These are phyloP conservation scores for Aciculosporium take DNA, from an alignment of 2,329 filamentous ascomycete species.

Conservation along the genomic window DNA sequence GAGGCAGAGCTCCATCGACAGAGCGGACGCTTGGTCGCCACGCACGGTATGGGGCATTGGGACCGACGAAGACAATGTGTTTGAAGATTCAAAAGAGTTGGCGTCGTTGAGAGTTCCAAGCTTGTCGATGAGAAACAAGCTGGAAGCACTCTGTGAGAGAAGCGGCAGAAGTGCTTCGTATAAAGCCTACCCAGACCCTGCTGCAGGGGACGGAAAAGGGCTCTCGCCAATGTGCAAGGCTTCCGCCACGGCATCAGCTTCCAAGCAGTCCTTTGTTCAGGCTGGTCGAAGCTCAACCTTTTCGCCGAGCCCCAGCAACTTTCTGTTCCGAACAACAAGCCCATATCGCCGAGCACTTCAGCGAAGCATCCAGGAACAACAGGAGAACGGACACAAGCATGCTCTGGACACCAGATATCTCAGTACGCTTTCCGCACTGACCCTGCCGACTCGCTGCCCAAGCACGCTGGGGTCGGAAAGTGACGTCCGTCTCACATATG, in stretches of 20 bases:
- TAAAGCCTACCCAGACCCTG: slow-evolving; percentile 6
- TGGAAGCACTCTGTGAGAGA: background rate
- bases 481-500: slow-evolving; percentile 23
- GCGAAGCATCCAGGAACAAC: slow-evolving; percentile 27
- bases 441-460: slow-evolving; percentile 24
- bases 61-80: slow-evolving; percentile 21
- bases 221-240: slow-evolving; percentile 5
- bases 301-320: slow-evolving; percentile 35
- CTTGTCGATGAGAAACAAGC: background rate
- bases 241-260: background rate
- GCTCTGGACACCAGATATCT: slow-evolving; percentile 23
- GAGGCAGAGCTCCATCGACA: slow-evolving; percentile 8
- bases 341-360: slow-evolving; percentile 40
- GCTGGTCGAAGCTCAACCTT: slow-evolving; percentile 33
- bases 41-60: slow-evolving; percentile 21
- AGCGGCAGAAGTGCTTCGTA: slow-evolving; percentile 1
- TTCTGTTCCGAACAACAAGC: slow-evolving; percentile 39
- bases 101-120: background rate
- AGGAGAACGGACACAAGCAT: slow-evolving; percentile 12
- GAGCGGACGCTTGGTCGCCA: slow-evolving; percentile 10
- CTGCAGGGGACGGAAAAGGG: slow-evolving; percentile 6
- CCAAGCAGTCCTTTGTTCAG: slow-evolving; percentile 15
- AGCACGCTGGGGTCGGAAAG: slow-evolving; percentile 26
- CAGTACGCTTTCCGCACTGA: slow-evolving; percentile 25
- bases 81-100: slow-evolving; percentile 8